Evolutionary conservation across 1,139 yeast genomes (phyloP), one percentile per base, ranked within the genome.

Genomic region (Pichia inconspicua): DNA sequence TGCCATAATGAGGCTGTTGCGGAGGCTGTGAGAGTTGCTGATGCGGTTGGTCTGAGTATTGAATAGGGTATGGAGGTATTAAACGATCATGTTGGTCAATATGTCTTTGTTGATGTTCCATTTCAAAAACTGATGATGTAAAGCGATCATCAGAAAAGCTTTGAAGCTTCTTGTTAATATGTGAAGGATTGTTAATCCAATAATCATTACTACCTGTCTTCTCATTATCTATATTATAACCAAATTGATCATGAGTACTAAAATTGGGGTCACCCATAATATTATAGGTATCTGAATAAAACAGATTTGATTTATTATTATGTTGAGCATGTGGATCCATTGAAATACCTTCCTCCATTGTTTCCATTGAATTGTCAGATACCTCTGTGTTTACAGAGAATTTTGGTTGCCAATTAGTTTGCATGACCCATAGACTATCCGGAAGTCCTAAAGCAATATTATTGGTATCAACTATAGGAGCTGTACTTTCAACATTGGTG

Each of bases 401-500:
- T 17, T 53, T 55, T 8, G 62, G 62, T 37, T 52, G 54, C 62
- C 62, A 58, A 28, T 54, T 51, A 5, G 55, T 53, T 42, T 53
- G 53, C 58, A 58, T 55, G 48, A 55, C 49, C 59, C 58, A 55
- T 31, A 58, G 38, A 46, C 58, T 53, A 11, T 52, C 53, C 2
- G 57, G 56, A 5, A 48, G 11, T 6, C 45, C 53, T 6, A 14
- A 15, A 22, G 30, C 22, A 12, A 8, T 22, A 9, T 12, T 40
- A 32, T 22, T 14, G n/a, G 36, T 6, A n/a, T 22, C 27, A 43
- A 31, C 47, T 43, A 44, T 31, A 35, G 47, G 27, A 9, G 46
- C 41, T 70, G 71, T 52, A 73, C 75, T 45, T 75, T 75, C 48
- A 74, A 71, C 8, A 6, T 12, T 30, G 2, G 15, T 10, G 34